Evolutionary conservation across 2,329 filamentous ascomycete species (phyloP), one percentile per base, ranked within the genome.

Genomic region (Fusarium sp.): DNA sequence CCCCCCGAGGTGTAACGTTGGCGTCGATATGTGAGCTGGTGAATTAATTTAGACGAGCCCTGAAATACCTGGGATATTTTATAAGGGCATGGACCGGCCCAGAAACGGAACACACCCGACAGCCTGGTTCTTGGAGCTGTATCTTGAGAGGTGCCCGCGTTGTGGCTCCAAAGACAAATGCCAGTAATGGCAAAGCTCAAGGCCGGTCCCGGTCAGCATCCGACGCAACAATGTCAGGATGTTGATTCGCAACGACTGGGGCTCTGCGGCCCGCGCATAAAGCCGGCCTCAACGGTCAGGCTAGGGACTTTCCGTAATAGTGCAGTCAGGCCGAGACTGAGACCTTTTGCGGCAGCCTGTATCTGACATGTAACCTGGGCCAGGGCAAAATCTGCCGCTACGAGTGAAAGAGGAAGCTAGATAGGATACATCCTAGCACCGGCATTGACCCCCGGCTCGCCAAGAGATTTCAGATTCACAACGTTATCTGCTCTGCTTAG

Each of bases 361-460:
- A 15, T 12, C 36, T 36, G 40, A 28, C 13, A 28, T 63, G 35
- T 22, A 38, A 63, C 58, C 22, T 26, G 39, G 3, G 15, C 7
- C 6, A 22, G 22, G 22, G n/a, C 3, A 28, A 10, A 42, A n/a
- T 19, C 19, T 29, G 48, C 35, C 43, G 46, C 53, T 63, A 49
- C 26, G 25, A 24, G 15, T 41, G 2, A 50, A 65, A 42, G 6
- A 47, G 62, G 62, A 65, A 65, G 62, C 48, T 61, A 25, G 22
- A 24, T 29, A 22, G n/a, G 26, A 28, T n/a, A 19, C 8, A 46
- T 25, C 31, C 42, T 29, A 43, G 38, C 26, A 29, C 15, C n/a
- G 25, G 42, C 26, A 26, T 19, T n/a, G 11, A 34, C 10, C 50
- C 56, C 58, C 52, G 38, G 12, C 11, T 13, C 15, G 60, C 60